These are phyloP conservation scores for Symbiodinium pilosum DNA, from an alignment of 73 alveolate species.

Conservation along the genomic window DNA sequence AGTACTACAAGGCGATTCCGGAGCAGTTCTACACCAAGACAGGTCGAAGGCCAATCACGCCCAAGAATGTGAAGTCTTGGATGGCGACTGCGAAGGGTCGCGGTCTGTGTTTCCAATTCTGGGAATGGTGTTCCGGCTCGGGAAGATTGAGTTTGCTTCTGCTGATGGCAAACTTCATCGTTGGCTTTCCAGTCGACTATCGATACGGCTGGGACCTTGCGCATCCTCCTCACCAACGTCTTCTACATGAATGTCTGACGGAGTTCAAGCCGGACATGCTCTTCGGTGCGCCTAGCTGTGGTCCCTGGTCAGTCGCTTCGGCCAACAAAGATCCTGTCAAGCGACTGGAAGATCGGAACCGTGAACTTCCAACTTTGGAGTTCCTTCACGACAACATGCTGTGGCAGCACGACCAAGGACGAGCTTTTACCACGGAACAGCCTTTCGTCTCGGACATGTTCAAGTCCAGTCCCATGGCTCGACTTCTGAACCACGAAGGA, in stretches of 20 bases:
- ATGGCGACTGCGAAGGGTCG: not conserved
- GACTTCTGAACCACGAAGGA: not conserved
- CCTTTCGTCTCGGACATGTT: not conserved
- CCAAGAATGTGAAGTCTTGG: not conserved
- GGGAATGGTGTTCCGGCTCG: not conserved
- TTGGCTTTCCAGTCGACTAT: conserved; percentile 22
- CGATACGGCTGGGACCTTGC: conserved; percentile 16
- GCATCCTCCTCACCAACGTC: not conserved
- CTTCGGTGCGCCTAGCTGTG: not conserved
- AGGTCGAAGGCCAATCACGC: not conserved
- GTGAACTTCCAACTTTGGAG: not conserved
- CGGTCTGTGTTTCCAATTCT: not conserved
- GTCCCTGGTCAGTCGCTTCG: not conserved
- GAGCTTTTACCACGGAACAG: not conserved
- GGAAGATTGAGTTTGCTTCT: not conserved
- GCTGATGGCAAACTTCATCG: not conserved
- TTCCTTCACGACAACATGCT: not conserved
- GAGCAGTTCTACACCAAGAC: conserved; percentile 25
- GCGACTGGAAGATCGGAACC: not conserved
- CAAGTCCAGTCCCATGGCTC: not conserved
- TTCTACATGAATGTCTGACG: not conserved
- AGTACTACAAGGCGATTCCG: not conserved
- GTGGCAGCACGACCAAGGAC: not conserved
- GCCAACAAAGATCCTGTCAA: not conserved
- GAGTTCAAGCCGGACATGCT: not conserved